A percentile compares a stretch with the other conserved stretches of the same genome.
Evolutionary conservation across 305 asterid genomes (phyloP).

Genomic region (Rubia balearica): DNA sequence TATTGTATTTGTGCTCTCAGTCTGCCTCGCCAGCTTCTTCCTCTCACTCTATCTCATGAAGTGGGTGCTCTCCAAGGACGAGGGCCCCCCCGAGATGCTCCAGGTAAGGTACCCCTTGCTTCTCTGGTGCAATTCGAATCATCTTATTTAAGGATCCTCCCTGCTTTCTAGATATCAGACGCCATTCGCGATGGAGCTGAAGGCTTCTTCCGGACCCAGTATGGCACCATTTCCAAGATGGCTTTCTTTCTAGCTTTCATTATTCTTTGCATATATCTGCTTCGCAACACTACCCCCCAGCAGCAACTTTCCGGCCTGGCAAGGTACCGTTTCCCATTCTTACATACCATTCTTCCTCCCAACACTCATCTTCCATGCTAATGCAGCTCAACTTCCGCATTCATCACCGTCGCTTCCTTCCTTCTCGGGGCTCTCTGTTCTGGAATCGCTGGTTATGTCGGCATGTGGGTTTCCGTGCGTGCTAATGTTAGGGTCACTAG

Average conservation of each 20-base stretch:
- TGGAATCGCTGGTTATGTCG: constrained; percentile 97
- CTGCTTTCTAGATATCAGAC: constrained; percentile 81
- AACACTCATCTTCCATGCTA: no score
- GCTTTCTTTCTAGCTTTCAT: constrained; percentile 65
- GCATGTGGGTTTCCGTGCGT: constrained; percentile 99
- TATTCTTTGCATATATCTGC: constrained; percentile 75
- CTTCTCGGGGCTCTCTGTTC: constrained; percentile 97
- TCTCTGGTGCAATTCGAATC: neutral
- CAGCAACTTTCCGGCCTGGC: constrained; percentile 94
- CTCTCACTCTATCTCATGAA: constrained; percentile 68
- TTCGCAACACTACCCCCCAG: constrained; percentile 86
- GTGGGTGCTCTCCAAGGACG: constrained; percentile 97
- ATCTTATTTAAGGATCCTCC: neutral
- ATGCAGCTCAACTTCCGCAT: constrained; percentile 76
- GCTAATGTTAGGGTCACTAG: constrained; percentile 98
- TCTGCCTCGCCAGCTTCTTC: constrained; percentile 79
- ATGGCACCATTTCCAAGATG: constrained; percentile 96
- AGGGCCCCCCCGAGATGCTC: constrained; percentile 98
- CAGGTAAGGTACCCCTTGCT: constrained; percentile 41
- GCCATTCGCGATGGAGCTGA: constrained; percentile 99
- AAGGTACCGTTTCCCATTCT: constrained; percentile 39
- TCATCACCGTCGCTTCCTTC: constrained; percentile 80
- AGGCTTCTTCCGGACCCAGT: constrained; percentile 96
- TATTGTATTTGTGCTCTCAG: constrained; percentile 82
- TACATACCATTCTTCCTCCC: constrained; percentile 2